phyloP scores from a whole-genome alignment of 805 yeast genomes.

The Yarrowia osloensis region DNA sequence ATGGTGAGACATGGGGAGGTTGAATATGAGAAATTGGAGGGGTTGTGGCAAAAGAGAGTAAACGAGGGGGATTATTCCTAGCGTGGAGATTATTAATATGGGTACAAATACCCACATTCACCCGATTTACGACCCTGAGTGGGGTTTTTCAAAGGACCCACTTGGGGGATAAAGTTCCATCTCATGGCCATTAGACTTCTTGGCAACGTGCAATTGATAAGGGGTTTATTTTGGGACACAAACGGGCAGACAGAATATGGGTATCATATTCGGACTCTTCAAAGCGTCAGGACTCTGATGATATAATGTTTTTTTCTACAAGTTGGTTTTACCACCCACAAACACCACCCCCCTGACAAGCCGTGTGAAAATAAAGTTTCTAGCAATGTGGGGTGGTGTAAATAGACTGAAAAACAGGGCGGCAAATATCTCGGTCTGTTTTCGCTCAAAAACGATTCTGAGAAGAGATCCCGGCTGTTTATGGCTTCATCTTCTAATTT shows the following conservation, averaged over 20 bases:
- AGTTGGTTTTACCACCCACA: too few species aligned
- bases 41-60: not conserved
- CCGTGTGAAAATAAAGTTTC: not conserved
- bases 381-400: constrained; percentile 13
- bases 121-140: too few species aligned
- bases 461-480: not conserved
- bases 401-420: not conserved
- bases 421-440: not conserved
- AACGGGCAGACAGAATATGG: not conserved
- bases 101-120: too few species aligned
- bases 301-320: not conserved
- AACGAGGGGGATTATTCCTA: not conserved
- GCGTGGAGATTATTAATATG: too few species aligned
- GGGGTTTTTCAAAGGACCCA: not conserved
- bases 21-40: too few species aligned
- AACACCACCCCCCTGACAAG: not conserved
- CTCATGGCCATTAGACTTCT: constrained; percentile 13
- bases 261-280: too few species aligned
- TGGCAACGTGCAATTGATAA: not conserved
- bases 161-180: not conserved
- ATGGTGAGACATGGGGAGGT: not conserved
- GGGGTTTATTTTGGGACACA: not conserved
- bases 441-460: not conserved
- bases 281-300: too few species aligned
- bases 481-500: not conserved